Percentiles rank a stretch among this genome's conserved stretches.
Conservation (phyloP, 306 rosid species). For the peach (Prunus persica) region DNA sequence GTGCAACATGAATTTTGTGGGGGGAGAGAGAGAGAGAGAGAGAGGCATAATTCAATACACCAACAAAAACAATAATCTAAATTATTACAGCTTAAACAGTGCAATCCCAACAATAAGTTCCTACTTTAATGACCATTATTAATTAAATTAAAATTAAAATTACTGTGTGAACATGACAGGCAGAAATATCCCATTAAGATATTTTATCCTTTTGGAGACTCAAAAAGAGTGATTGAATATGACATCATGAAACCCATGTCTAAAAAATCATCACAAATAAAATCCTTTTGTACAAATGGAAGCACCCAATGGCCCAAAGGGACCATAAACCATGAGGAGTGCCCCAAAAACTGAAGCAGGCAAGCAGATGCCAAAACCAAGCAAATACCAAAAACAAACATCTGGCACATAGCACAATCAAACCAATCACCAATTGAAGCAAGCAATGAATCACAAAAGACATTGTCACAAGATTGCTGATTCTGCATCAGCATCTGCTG, state of each 20-base stretch:
- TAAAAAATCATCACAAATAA: not conserved
- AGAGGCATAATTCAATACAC: not conserved
- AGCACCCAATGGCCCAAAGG: not conserved
- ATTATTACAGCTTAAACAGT: not conserved
- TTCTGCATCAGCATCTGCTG: not conserved
- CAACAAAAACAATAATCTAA: not conserved
- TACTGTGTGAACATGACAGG: not conserved
- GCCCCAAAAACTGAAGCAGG: not conserved
- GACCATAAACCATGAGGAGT: not conserved
- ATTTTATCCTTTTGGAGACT: not conserved
- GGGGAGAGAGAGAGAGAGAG: not conserved
- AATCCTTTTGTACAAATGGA: not conserved
- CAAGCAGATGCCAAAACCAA: constrained; percentile 14
- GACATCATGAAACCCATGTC: not conserved
- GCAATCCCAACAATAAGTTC: not conserved
- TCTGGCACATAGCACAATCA: not conserved
- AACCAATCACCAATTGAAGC: not conserved
- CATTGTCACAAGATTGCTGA: not conserved
- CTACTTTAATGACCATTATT: not conserved
- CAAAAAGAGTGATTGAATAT: not conserved
- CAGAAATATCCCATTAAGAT: no score
- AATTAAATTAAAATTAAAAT: not conserved
- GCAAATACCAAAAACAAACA: not conserved
- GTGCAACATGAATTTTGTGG: not conserved
- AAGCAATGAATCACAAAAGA: constrained; percentile 7